These are phyloP conservation scores for Pseudopyrenochaeta lycopersici DNA, from an alignment of 2,329 filamentous ascomycete genomes.

Conservation along the genomic window DNA sequence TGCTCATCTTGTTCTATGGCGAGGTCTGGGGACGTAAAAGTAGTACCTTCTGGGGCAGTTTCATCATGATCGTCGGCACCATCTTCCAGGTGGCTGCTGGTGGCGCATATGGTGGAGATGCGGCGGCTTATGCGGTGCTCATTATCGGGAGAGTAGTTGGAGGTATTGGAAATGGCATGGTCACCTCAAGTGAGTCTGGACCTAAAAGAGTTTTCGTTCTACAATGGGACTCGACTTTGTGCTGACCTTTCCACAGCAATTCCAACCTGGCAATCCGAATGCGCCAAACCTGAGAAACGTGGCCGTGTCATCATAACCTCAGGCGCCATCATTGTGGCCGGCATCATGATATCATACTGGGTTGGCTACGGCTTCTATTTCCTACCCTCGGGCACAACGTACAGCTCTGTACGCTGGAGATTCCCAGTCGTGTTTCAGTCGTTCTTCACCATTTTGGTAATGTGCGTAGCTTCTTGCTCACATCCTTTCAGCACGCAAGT, in stretches of 20 bases:
- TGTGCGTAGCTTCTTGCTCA: neutral
- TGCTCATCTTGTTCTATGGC: constrained; percentile 55
- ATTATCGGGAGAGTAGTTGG: constrained; percentile 15
- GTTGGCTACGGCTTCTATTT: constrained; percentile 45
- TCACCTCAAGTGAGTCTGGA: constrained; percentile 57
- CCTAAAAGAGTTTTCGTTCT: too few species aligned
- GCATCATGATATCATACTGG: constrained; percentile 50
- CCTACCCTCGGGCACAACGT: neutral
- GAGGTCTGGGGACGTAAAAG: constrained; percentile 62
- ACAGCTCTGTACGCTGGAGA: constrained; percentile 17
- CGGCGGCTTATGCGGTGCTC: constrained; percentile 66
- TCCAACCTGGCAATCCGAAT: constrained; percentile 23
- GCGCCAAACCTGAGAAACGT: constrained; percentile 48
- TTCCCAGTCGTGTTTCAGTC: constrained; percentile 48
- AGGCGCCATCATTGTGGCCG: constrained; percentile 44
- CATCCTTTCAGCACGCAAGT: neutral
- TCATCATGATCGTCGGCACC: constrained; percentile 58
- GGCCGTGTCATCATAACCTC: constrained; percentile 48
- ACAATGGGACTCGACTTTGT: too few species aligned
- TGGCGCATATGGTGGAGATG: constrained; percentile 40
- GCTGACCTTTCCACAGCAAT: constrained; percentile 4
- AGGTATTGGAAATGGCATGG: constrained; percentile 51
- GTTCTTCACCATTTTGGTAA: constrained; percentile 15
- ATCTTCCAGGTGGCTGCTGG: constrained; percentile 59
- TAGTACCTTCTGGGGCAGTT: constrained; percentile 29